Percentiles rank a stretch among this genome's conserved stretches.
These are phyloP conservation scores for Phytophthora cryptogea DNA, from an alignment of 352 stramenopile genomes.

Conservation along the genomic window DNA sequence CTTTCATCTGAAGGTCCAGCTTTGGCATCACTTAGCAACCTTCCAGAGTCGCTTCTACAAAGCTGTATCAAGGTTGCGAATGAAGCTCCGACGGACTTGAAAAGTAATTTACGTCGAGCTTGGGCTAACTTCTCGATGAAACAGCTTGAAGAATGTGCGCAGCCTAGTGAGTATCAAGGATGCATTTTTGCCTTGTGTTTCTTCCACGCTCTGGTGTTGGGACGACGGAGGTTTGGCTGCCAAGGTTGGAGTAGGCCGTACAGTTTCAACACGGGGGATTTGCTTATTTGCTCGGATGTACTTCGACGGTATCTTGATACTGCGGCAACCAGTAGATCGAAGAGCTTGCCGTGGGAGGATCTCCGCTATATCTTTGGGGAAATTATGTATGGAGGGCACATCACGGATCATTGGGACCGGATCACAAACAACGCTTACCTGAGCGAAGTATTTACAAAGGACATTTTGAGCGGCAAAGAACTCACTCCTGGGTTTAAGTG, in stretches of 20 bases:
- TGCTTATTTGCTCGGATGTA: constrained; percentile 92
- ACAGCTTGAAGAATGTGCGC: constrained; percentile 65
- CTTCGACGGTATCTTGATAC: constrained; percentile 72
- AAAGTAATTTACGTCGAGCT: constrained; percentile 80
- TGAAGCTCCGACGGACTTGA: constrained; percentile 79
- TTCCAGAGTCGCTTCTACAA: constrained; percentile 85
- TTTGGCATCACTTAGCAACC: constrained; percentile 84
- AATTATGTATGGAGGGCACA: constrained; percentile 92
- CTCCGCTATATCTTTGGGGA: constrained; percentile 93
- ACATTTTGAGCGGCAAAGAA: constrained; percentile 56
- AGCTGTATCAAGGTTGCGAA: constrained; percentile 90
- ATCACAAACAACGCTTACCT: constrained; percentile 86
- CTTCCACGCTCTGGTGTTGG: constrained; percentile 94
- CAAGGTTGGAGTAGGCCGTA: constrained; percentile 94
- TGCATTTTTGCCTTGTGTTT: constrained; percentile 95
- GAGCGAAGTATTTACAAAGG: constrained; percentile 61
- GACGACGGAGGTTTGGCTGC: constrained; percentile 86
- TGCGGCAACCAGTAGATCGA: constrained; percentile 26
- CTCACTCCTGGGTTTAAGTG: constrained; percentile 78
- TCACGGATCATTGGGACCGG: constrained; percentile 85
- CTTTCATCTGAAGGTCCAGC: constrained; percentile 92
- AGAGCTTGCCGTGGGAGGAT: constrained; percentile 76
- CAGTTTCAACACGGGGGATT: constrained; percentile 94
- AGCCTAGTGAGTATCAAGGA: constrained; percentile 89
- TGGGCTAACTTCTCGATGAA: constrained; percentile 85